Conservation (phyloP, 78 protist genomes). For the Polysphondylium violaceum region DNA sequence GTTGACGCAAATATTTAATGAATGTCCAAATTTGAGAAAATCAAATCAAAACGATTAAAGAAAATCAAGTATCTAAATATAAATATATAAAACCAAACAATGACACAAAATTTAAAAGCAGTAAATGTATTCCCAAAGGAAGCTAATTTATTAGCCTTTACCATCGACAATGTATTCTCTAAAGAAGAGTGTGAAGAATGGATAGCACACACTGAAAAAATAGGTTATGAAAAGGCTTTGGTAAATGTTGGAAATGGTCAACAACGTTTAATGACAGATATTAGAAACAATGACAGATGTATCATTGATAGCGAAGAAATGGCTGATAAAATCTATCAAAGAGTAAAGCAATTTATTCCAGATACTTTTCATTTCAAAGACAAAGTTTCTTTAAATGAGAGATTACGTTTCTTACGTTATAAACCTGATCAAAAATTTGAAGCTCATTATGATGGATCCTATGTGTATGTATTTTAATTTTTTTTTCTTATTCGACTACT, state of each 20-base stretch:
- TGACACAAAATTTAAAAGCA: too few relatives aligned
- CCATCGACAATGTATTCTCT: slow-evolving; percentile 45
- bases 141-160: too few relatives aligned
- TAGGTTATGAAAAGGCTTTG: slow-evolving; percentile 45
- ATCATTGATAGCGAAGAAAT: slow-evolving; percentile 55
- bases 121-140: too few relatives aligned
- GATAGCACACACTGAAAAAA: slow-evolving; percentile 36
- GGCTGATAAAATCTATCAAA: slow-evolving; percentile 33
- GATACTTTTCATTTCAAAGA: not conserved
- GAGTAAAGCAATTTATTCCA: slow-evolving; percentile 22
- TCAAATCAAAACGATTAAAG: too few relatives aligned
- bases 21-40: too few relatives aligned
- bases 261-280: slow-evolving; percentile 16
- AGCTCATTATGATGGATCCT: slow-evolving; percentile 33
- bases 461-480: too few relatives aligned
- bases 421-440: slow-evolving; percentile 32
- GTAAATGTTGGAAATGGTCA: slow-evolving; percentile 45
- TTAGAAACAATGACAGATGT: slow-evolving; percentile 71
- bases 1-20: too few relatives aligned
- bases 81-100: too few relatives aligned
- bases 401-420: slow-evolving; percentile 52
- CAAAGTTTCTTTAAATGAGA: slow-evolving; percentile 21
- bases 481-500: too few relatives aligned
- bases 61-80: too few relatives aligned
- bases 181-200: slow-evolving; percentile 60